These are phyloP conservation scores for Takakia lepidozioides DNA, from an alignment of 225 moss, liverwort and hornwort species.

Conservation along the genomic window DNA sequence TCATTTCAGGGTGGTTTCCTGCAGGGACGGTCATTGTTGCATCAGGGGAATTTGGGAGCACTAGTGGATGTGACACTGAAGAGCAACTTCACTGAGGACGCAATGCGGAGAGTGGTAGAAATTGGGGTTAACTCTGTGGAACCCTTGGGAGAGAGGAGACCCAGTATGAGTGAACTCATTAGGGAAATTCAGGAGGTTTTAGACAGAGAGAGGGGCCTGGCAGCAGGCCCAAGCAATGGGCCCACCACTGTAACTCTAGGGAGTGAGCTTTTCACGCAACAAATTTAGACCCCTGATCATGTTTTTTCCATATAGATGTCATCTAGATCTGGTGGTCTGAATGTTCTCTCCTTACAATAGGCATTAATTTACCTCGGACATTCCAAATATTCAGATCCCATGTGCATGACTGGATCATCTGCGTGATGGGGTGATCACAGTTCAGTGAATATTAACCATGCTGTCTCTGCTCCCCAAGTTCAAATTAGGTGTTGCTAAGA, in stretches of 20 bases:
- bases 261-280: slow-evolving; percentile 37
- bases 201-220: slow-evolving; percentile 33
- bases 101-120: slow-evolving; percentile 37
- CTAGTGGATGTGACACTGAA: slow-evolving; percentile 32
- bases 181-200: slow-evolving; percentile 28
- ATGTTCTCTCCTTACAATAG: no score
- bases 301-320: no score
- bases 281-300: no score
- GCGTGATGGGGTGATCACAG: no score
- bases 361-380: no score
- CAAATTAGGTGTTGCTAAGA: no score
- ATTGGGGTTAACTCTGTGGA: slow-evolving; percentile 45
- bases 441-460: no score
- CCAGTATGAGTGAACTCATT: slow-evolving; percentile 33
- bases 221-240: slow-evolving; percentile 22
- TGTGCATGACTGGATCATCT: no score
- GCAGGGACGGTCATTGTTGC: slow-evolving; percentile 35
- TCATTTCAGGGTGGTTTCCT: no score
- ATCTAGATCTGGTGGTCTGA: no score
- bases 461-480: no score
- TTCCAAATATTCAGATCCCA: no score
- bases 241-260: slow-evolving; percentile 43
- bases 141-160: slow-evolving; percentile 26
- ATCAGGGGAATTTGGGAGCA: slow-evolving; percentile 21
- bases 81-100: slow-evolving; percentile 30